Base-by-base conservation (phyloP, 2,329 filamentous ascomycete genomes). In the Fusarium sp. region DNA sequence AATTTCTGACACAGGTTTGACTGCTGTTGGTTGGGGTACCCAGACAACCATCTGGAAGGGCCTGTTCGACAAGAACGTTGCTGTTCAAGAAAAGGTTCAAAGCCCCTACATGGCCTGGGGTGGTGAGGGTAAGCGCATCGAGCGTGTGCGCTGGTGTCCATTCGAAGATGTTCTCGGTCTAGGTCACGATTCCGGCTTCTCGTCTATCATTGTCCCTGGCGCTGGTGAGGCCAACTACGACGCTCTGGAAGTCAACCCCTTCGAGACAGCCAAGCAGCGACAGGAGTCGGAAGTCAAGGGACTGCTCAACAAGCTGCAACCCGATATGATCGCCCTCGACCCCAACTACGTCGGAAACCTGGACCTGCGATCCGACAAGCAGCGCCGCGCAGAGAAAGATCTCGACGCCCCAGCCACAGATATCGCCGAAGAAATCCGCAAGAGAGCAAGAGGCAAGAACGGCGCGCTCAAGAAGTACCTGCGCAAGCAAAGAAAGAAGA, bases 151-250 rank as follows among this genome's bases (percentile, higher is more conserved):
- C 63, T 99, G 95, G 92, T 99, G 96, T 76, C 96, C 96, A 0
- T 97, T 92, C 67, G 96, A 99, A 78, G 96, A 99, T 82, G 83
- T 97, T 1, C 87, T 99, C 3, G 96, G 95, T 15, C 86, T 97
- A 23, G 87, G 90, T 4, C 95, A 98, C 81, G 87, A 92, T 75
- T 83, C 90, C 62, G 96, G 96, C 15, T 98, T 98, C 81, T 92
- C 91, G 17, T 96, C 91, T 56, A 88, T 97, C 75, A 88, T 99
- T 71, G 89, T 98, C 3, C 96, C 96, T 10, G 96, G 96, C 46
- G 92, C 95, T n/a, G 96, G 96, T 65, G 96, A 99, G 79, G 90
- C 96, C 76, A 98, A 98, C 85, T 97, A 92, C 77, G 96, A 99
- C 78, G 92, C 94, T 4, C 84, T 97, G 53, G 96, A 99, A 79